These are phyloP conservation scores for Sanghuangporus weigelae DNA, from an alignment of 1,284 basidiomycete species.

Conservation along the genomic window DNA sequence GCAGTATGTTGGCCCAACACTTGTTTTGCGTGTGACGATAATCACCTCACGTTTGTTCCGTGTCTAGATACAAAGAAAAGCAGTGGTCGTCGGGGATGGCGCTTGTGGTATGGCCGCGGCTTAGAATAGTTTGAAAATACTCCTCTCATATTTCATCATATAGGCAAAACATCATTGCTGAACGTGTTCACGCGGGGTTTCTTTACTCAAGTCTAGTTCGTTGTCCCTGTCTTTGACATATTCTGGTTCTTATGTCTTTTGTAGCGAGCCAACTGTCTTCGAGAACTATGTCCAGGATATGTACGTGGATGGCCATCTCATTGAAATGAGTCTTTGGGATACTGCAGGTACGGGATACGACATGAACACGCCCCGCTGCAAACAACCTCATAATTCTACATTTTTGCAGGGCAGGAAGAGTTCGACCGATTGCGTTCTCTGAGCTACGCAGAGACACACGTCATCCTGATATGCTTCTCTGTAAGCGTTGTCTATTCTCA, in stretches of 20 bases:
- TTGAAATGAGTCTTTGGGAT: conserved; percentile 95
- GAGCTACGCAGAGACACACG: conserved; percentile 92
- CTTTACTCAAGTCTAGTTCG: conserved; percentile 85
- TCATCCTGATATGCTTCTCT: conserved; percentile 92
- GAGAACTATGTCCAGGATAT: conserved; percentile 91
- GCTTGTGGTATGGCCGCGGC: conserved; percentile 63
- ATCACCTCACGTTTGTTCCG: not conserved
- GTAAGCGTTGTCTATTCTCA: conserved; percentile 37
- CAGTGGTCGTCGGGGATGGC: conserved; percentile 88
- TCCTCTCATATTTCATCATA: conserved; percentile 20
- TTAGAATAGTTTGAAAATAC: not conserved
- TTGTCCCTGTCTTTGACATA: conserved; percentile 18
- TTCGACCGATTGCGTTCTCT: conserved; percentile 89
- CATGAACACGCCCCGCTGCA: not conserved
- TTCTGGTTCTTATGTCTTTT: conserved; percentile 10
- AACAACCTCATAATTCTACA: not conserved
- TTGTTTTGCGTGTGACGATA: not conserved
- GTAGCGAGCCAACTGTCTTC: conserved; percentile 86
- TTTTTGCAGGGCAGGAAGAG: conserved; percentile 81
- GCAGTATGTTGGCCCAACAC: conserved; percentile 20
- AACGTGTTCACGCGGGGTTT: conserved; percentile 84
- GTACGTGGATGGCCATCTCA: conserved; percentile 73
- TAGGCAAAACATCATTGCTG: conserved; percentile 75
- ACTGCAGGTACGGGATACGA: conserved; percentile 69
- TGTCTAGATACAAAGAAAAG: conserved; percentile 58